Percentiles rank a stretch among this genome's conserved stretches.
These are phyloP conservation scores for Carex cristatella DNA, from an alignment of 176 grass and related monocot species.

Conservation along the genomic window DNA sequence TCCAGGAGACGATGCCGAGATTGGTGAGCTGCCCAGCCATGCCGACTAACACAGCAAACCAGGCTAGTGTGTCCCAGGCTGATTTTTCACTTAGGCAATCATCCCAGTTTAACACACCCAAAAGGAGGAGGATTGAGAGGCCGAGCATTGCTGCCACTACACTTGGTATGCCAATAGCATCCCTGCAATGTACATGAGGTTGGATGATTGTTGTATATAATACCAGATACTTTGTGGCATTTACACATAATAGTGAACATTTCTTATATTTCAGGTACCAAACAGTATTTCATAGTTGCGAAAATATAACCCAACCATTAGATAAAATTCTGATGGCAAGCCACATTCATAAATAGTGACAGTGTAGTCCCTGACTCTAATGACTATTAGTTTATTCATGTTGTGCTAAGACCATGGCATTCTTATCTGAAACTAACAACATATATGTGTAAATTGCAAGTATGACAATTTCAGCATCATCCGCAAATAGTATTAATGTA, in stretches of 20 bases:
- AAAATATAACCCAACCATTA: not conserved
- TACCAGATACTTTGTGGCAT: not conserved
- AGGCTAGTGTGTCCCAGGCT: slow-evolving; percentile 93
- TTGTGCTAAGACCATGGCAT: not conserved
- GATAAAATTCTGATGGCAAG: not conserved
- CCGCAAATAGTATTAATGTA: not conserved
- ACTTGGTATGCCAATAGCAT: slow-evolving; percentile 64
- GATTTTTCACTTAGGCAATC: slow-evolving; percentile 94
- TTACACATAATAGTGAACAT: not conserved
- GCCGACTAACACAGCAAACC: slow-evolving; percentile 98
- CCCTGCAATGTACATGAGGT: slow-evolving; percentile 33
- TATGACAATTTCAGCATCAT: not conserved
- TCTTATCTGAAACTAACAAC: not conserved
- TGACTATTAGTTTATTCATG: not conserved
- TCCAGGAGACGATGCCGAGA: slow-evolving; percentile 74
- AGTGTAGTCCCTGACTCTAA: not conserved
- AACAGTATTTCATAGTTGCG: not conserved
- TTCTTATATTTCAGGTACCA: not conserved
- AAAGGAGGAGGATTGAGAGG: slow-evolving; percentile 75
- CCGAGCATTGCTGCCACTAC: slow-evolving; percentile 93
- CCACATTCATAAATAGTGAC: not conserved
- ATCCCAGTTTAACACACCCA: slow-evolving; percentile 90
- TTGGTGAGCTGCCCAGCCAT: slow-evolving; percentile 86
- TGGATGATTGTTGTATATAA: not conserved
- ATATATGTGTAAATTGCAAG: slow-evolving; percentile 11